phyloP scores from a whole-genome alignment of 106 monocot species.

The Dendrobium huoshanense region DNA sequence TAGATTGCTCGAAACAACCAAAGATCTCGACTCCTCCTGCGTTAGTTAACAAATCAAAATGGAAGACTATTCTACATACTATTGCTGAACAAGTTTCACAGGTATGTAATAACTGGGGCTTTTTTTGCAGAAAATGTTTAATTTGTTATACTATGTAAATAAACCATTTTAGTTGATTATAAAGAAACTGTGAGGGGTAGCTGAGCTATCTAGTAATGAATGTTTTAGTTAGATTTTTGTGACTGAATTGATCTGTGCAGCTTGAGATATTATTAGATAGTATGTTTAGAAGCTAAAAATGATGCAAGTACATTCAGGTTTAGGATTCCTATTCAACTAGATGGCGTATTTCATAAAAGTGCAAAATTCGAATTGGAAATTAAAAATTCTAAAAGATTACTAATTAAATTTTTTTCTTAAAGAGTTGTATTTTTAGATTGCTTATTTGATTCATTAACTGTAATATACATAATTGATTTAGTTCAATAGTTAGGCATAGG shows the following conservation, averaged over 20 bases:
- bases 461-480: no score
- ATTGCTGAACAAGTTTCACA: slow-evolving; percentile 95
- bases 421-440: no score
- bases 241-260: not conserved
- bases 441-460: no score
- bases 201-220: not conserved
- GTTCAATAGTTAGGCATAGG: no score
- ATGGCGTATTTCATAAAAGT: no score
- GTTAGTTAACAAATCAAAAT: slow-evolving; percentile 48
- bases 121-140: not conserved
- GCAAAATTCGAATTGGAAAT: no score
- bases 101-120: slow-evolving; percentile 26
- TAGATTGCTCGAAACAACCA: slow-evolving; percentile 49
- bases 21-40: slow-evolving; percentile 56
- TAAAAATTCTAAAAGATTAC: no score
- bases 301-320: no score
- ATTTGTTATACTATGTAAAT: not conserved
- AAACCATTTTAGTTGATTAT: not conserved
- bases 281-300: not conserved
- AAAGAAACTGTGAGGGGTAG: not conserved
- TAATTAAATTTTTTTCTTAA: no score
- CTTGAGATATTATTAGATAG: not conserved
- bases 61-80: slow-evolving; percentile 67
- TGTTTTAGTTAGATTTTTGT: not conserved
- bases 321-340: no score